Conservation (phyloP, 78 protist species). For the Tieghemostelium lacteum region DNA sequence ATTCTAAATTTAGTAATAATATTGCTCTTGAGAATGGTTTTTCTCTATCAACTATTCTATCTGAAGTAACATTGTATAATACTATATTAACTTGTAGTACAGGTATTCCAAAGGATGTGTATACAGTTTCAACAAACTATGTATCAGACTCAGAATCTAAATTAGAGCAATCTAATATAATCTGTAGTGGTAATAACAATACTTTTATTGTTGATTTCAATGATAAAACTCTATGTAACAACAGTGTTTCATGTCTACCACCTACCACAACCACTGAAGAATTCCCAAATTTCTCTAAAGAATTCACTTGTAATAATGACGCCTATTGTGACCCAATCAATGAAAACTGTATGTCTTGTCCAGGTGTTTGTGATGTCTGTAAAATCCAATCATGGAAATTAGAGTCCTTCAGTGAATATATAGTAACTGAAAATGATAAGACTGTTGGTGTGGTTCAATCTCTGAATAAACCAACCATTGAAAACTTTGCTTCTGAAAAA, state of each 20-base stretch:
- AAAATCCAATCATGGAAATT: neutral
- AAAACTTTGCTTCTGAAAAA: neutral
- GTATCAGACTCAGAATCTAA: neutral
- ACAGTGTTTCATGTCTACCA: too few species aligned
- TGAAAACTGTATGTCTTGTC: neutral
- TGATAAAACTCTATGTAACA: neutral
- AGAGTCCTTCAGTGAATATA: neutral
- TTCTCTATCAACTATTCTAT: too few species aligned
- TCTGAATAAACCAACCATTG: neutral
- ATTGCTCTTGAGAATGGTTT: neutral
- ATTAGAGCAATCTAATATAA: neutral
- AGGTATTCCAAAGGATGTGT: neutral
- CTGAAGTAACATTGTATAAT: neutral
- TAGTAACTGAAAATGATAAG: neutral
- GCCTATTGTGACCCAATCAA: neutral
- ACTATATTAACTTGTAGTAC: neutral
- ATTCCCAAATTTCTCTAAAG: too few species aligned
- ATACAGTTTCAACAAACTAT: neutral
- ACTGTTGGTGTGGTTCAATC: neutral
- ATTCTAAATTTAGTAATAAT: neutral
- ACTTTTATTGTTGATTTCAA: neutral
- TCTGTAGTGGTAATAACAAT: neutral
- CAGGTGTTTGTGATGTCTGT: neutral
- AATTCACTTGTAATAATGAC: neutral
- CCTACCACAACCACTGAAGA: neutral